Evolutionary conservation across 768 basidiomycete species (phyloP).

Genomic region (Pleurotus salmoneostramineus): DNA sequence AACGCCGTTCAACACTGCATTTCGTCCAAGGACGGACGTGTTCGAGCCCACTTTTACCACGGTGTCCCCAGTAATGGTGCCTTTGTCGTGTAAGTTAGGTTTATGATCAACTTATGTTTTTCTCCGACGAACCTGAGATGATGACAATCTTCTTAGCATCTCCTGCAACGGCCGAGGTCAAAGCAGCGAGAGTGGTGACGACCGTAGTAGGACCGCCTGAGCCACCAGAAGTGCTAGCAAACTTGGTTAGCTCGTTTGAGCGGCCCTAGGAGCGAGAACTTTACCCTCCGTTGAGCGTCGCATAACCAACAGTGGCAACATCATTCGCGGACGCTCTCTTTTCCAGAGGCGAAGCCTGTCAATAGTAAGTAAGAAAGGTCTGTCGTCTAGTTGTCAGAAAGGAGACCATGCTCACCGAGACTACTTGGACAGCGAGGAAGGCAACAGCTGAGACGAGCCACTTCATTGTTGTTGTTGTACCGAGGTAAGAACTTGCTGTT

Average conservation of each 20-base stretch:
- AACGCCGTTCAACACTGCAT: slow-evolving; percentile 37
- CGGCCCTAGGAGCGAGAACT: not conserved
- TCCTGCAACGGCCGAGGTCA: slow-evolving; percentile 37
- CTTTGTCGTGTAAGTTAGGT: slow-evolving; percentile 13
- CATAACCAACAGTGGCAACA: slow-evolving; percentile 35
- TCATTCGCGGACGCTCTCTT: slow-evolving; percentile 34
- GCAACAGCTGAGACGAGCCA: slow-evolving; percentile 27
- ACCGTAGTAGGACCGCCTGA: slow-evolving; percentile 39
- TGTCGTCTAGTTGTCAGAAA: no score
- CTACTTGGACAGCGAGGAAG: slow-evolving; percentile 24
- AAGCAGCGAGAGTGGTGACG: slow-evolving; percentile 35
- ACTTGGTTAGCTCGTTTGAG: not conserved
- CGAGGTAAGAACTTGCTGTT: slow-evolving; percentile 3
- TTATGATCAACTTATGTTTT: not conserved
- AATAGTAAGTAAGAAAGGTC: no score
- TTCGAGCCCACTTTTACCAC: slow-evolving; percentile 40
- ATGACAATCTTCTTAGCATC: slow-evolving; percentile 38
- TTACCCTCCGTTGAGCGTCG: slow-evolving; percentile 14
- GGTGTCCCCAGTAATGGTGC: slow-evolving; percentile 37
- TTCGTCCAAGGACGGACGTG: slow-evolving; percentile 40
- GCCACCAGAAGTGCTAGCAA: slow-evolving; percentile 38
- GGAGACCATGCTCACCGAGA: slow-evolving; percentile 9
- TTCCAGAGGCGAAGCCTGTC: slow-evolving; percentile 15
- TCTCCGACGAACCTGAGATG: slow-evolving; percentile 40
- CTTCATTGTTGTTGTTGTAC: slow-evolving; percentile 22